Conservation (phyloP, 768 basidiomycete genomes). For the Suillus subaureus region DNA sequence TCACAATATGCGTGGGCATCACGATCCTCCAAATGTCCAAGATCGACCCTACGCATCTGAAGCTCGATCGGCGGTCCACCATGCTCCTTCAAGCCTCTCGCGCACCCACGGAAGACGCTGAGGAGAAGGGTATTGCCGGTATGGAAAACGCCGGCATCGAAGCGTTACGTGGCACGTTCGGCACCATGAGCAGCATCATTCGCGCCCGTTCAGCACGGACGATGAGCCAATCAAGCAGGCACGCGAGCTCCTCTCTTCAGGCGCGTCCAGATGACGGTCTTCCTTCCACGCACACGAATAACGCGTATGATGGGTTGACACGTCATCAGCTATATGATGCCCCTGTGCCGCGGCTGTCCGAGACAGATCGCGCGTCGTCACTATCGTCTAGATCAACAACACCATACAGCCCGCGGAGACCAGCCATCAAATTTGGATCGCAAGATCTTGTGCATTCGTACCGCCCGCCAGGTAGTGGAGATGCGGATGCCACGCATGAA, state of each 20-base stretch:
- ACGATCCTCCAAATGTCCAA: conserved; percentile 95
- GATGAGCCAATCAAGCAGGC: conserved; percentile 49
- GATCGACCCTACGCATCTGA: conserved; percentile 82
- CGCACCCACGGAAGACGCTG: conserved; percentile 58
- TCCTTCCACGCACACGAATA: conserved; percentile 20
- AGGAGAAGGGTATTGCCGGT: conserved; percentile 60
- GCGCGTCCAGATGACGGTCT: conserved; percentile 22
- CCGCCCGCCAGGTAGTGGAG: conserved; percentile 54
- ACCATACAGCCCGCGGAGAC: conserved; percentile 38
- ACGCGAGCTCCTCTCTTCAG: conserved; percentile 23
- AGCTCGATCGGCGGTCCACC: conserved; percentile 88
- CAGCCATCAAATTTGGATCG: conserved; percentile 77
- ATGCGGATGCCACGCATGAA: conserved; percentile 48
- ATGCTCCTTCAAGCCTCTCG: conserved; percentile 88
- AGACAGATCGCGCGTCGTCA: conserved; percentile 43
- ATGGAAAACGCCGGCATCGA: conserved; percentile 93
- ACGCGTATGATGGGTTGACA: conserved; percentile 54
- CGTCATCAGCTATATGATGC: conserved; percentile 89
- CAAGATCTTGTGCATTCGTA: conserved; percentile 80
- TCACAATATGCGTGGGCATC: conserved; percentile 90
- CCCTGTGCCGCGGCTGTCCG: conserved; percentile 63
- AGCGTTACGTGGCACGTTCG: conserved; percentile 87
- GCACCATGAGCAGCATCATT: conserved; percentile 89
- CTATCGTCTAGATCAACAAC: conserved; percentile 23
- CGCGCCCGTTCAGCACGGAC: conserved; percentile 59